Base-by-base conservation (phyloP, 176 grass and related monocot genomes). In the Bothriochloa decipiens region DNA sequence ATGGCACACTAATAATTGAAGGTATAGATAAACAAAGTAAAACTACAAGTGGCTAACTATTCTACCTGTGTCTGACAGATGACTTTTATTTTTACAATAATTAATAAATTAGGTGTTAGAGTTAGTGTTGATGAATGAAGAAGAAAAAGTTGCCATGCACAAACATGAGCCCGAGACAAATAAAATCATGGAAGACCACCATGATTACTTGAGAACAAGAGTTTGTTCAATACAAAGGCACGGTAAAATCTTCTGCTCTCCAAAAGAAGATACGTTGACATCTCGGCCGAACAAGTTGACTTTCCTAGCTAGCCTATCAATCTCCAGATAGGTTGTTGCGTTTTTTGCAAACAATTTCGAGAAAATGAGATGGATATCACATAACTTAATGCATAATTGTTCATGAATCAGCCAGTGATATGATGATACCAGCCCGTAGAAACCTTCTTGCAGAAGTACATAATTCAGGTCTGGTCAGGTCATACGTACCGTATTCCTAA, bases 381-480 rank as follows among this genome's bases (percentile, higher is more conserved):
- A 23, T 68, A 90, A 79, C 8, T 72, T 66, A 68, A 53, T 79
- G 17, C 60, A 86, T 28, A 58, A 57, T 53, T 72, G 36, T 67
- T 65, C 26, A 79, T 67, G 75, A 74, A 73, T 68, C 28, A n/a
- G 65, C 33, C 47, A 28, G 37, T 27, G 49, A 61, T 55, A 32
- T 32, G 53, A 74, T 43, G 53, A 74, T 43, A 40, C 16, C 46
- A 39, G 40, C 70, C 20, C 49, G 29, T 32, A 32, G 29, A 32
- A 32, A 57, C 37, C 37, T 25, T 33, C 11, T 46, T 46, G 55
- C 37, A 72, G 25, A 65, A 65, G 18, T 39, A 68, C 39, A 62
- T 68, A 74, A 80, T 69, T 69, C 33, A 62, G 74, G 53, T 33
- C 46, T 82, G 65, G 20, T 40, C 77, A 85, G 41, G 12, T 81